Percentiles rank a stretch among this genome's conserved stretches.
phyloP scores from a whole-genome alignment of 192 early-diverging fungal genomes.

The Geranomyces variabilis region DNA sequence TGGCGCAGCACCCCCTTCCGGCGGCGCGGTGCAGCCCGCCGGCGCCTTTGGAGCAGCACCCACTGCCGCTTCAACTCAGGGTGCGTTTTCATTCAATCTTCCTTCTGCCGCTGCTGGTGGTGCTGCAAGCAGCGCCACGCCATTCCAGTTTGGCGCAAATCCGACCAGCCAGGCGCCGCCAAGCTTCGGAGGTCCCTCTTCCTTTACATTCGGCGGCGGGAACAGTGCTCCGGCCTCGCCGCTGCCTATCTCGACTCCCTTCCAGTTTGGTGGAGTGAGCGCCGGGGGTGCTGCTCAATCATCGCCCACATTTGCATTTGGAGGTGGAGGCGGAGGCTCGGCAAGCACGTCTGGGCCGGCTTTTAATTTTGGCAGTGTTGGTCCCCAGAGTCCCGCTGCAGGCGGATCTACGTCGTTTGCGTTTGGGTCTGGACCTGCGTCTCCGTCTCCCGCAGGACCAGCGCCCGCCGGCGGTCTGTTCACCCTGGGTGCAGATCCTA shows the following conservation, averaged over 20 bases:
- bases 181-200: background rate
- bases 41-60: too few species aligned
- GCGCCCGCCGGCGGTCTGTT: background rate
- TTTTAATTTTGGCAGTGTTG: too few species aligned
- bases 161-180: background rate
- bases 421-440: background rate
- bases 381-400: too few species aligned
- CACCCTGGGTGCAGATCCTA: background rate
- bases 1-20: background rate
- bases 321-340: too few species aligned
- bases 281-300: too few species aligned
- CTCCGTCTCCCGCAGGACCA: background rate
- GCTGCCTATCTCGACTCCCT: too few species aligned
- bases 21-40: background rate
- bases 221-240: too few species aligned
- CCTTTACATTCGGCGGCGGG: constrained; percentile 8
- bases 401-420: background rate
- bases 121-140: background rate
- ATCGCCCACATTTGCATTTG: too few species aligned
- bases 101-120: background rate
- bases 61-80: too few species aligned
- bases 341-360: too few species aligned
- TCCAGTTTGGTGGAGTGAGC: too few species aligned
- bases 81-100: background rate
- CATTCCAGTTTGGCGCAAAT: constrained; percentile 18